These are phyloP conservation scores for Schizothecium vesticola DNA, from an alignment of 495 filamentous ascomycete genomes.

Conservation along the genomic window DNA sequence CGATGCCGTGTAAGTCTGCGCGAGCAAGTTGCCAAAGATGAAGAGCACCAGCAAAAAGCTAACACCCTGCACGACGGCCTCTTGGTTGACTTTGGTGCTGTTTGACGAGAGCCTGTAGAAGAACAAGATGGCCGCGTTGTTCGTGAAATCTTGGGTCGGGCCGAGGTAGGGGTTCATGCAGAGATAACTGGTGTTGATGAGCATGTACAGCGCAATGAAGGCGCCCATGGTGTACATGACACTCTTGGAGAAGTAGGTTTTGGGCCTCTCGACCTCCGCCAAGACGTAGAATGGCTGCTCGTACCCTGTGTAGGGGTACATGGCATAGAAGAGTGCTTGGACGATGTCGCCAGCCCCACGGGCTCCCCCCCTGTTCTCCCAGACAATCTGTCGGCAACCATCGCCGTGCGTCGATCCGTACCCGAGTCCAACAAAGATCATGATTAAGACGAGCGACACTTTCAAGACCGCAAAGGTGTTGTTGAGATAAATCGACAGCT, in stretches of 20 bases:
- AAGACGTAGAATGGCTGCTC: conserved; percentile 17
- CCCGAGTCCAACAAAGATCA: conserved; percentile 1
- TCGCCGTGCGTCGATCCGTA: conserved; percentile 5
- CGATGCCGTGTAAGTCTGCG: conserved; percentile 7
- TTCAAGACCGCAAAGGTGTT: too few species aligned
- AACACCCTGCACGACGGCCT: not conserved
- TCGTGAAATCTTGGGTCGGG: not conserved
- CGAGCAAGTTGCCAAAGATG: conserved; percentile 11
- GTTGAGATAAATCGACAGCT: too few species aligned
- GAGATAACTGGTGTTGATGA: conserved; percentile 11
- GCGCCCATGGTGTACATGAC: not conserved
- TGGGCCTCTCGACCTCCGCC: conserved; percentile 3
- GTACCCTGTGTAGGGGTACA: conserved; percentile 14
- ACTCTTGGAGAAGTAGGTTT: not conserved
- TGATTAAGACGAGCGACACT: too few species aligned
- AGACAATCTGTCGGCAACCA: conserved; percentile 5
- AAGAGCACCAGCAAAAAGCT: conserved; percentile 3
- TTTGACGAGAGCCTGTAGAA: not conserved
- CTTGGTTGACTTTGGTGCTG: not conserved
- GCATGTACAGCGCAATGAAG: not conserved
- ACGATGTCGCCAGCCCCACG: conserved; percentile 6
- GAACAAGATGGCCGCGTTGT: conserved; percentile 6
- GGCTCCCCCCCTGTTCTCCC: not conserved
- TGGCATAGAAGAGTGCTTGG: conserved; percentile 10
- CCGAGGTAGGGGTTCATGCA: conserved; percentile 8